Conservation (phyloP, 306 rosid genomes). For the Cicer bijugum region DNA sequence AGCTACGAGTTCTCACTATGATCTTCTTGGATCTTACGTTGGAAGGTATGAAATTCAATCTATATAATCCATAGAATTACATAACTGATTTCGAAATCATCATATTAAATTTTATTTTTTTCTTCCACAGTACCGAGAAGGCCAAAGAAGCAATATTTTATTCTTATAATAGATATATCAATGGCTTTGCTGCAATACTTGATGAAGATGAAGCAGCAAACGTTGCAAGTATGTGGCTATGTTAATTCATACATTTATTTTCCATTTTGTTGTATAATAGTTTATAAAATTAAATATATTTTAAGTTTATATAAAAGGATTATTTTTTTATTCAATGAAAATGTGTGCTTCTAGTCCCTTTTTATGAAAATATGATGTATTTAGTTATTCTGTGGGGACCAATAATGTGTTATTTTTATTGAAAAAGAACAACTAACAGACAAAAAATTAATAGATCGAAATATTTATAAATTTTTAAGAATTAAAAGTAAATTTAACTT, state of each 20-base stretch:
- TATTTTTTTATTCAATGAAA: no score
- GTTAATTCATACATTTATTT: not conserved
- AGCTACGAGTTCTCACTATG: slow-evolving; percentile 51
- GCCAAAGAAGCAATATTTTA: slow-evolving; percentile 66
- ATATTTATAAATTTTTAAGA: not conserved
- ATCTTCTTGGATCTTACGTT: slow-evolving; percentile 54
- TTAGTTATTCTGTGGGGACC: no score
- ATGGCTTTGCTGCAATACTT: slow-evolving; percentile 84
- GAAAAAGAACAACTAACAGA: no score
- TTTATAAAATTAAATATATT: no score
- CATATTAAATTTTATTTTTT: not conserved
- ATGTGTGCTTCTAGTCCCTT: no score
- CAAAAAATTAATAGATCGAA: no score
- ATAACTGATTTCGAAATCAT: not conserved
- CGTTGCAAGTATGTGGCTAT: slow-evolving; percentile 53
- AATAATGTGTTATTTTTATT: no score
- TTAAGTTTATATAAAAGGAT: no score
- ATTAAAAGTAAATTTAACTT: no score
- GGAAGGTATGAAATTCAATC: slow-evolving; percentile 58
- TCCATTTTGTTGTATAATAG: not conserved
- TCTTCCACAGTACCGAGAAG: slow-evolving; percentile 48
- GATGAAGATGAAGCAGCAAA: slow-evolving; percentile 57
- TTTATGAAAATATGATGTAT: no score
- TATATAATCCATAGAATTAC: not conserved
- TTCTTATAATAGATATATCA: slow-evolving; percentile 63